Evolutionary conservation across 345 rosid genomes (phyloP).

Genomic region (Conringia planisiliqua): DNA sequence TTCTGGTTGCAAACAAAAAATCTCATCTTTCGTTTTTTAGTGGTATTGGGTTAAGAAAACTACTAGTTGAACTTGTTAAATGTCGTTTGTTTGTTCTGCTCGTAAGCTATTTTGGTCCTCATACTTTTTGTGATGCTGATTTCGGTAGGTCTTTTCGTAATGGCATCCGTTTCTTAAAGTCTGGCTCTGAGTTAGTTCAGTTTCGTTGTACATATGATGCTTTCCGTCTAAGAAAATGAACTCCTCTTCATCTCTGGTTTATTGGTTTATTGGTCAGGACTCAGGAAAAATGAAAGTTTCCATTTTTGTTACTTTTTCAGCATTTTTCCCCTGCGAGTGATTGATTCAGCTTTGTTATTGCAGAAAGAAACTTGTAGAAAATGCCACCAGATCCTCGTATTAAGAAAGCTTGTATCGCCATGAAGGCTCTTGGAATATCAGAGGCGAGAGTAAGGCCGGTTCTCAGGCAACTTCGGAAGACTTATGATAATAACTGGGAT

Average conservation of each 20-base stretch:
- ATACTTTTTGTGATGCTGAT: no score
- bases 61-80: no score
- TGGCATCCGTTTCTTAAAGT: no score
- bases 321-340: background rate
- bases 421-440: slow-evolving; percentile 53
- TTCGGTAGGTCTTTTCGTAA: no score
- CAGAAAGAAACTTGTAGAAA: slow-evolving; percentile 23
- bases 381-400: slow-evolving; percentile 61
- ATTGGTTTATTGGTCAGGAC: background rate
- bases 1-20: no score
- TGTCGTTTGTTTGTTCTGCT: no score
- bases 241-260: background rate
- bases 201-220: no score
- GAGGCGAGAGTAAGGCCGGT: slow-evolving; percentile 56
- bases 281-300: background rate
- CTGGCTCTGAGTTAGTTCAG: no score
- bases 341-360: background rate
- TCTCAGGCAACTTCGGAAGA: slow-evolving; percentile 50
- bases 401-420: slow-evolving; percentile 52
- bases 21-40: no score
- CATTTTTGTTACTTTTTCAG: background rate
- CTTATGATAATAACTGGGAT: slow-evolving; percentile 68
- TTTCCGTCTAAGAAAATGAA: background rate
- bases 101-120: no score
- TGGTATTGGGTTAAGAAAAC: no score